Evolutionary conservation across 1,139 yeast genomes (phyloP).

Genomic region (Zygoascus sp.): DNA sequence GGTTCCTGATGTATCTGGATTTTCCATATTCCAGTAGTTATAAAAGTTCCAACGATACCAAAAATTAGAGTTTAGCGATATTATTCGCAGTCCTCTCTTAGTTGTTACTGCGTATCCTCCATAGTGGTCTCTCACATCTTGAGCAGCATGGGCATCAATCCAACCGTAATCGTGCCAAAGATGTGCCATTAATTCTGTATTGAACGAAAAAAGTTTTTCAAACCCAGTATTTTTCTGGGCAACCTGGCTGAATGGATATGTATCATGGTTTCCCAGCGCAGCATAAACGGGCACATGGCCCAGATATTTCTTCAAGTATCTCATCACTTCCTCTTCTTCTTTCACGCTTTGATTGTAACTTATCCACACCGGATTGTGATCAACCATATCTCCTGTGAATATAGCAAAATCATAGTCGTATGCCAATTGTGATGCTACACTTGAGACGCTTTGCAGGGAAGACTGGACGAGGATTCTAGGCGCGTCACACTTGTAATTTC

Average conservation of each 20-base stretch:
- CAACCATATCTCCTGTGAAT: slow-evolving; percentile 69
- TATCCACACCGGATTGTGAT: slow-evolving; percentile 49
- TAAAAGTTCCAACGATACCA: slow-evolving; percentile 64
- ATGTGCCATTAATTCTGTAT: slow-evolving; percentile 55
- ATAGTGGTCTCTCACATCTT: slow-evolving; percentile 44
- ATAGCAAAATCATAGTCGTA: slow-evolving; percentile 51
- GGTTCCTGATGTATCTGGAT: slow-evolving; percentile 62
- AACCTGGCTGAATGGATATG: slow-evolving; percentile 66
- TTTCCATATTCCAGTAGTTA: slow-evolving; percentile 52
- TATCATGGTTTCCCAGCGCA: slow-evolving; percentile 67
- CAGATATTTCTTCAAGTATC: slow-evolving; percentile 52
- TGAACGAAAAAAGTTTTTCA: slow-evolving; percentile 52
- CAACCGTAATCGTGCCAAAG: slow-evolving; percentile 44
- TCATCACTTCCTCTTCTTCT: slow-evolving; percentile 50
- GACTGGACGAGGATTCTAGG: slow-evolving; percentile 53
- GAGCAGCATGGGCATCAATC: slow-evolving; percentile 26
- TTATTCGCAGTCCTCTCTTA: slow-evolving; percentile 53
- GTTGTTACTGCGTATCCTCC: slow-evolving; percentile 61
- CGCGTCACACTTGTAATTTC: slow-evolving; percentile 59
- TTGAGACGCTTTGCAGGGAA: slow-evolving; percentile 44
- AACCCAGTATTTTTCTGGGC: slow-evolving; percentile 52
- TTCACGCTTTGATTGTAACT: slow-evolving; percentile 48
- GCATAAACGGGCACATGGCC: slow-evolving; percentile 57
- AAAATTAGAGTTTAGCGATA: slow-evolving; percentile 61
- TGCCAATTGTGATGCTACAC: slow-evolving; percentile 10